A percentile compares a stretch with the other conserved stretches of the same genome.
These are phyloP conservation scores for Coemansia sp. DNA, from an alignment of 192 early-diverging fungal genomes.

Conservation along the genomic window DNA sequence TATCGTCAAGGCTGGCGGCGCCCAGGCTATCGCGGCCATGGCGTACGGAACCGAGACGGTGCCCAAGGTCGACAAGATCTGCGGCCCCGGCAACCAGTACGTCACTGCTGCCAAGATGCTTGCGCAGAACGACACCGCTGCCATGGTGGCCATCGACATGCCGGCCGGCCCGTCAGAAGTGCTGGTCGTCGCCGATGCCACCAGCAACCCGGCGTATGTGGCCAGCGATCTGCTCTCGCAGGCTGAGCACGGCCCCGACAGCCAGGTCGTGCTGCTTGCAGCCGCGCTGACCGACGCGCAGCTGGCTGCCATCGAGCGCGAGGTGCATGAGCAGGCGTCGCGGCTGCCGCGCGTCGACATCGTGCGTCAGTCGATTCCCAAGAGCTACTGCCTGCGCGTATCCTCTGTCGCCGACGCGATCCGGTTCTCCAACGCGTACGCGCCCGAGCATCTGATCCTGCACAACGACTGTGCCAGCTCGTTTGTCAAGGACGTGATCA, in stretches of 20 bases:
- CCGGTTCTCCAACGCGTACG: conserved; percentile 93
- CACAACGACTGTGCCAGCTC: conserved; percentile 76
- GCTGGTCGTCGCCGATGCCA: conserved; percentile 91
- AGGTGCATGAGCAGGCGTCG: conserved; percentile 80
- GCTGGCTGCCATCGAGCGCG: conserved; percentile 71
- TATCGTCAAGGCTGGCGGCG: conserved; percentile 92
- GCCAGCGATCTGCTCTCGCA: conserved; percentile 94
- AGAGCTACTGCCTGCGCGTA: conserved; percentile 77
- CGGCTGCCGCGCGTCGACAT: conserved; percentile 86
- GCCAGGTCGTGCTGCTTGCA: conserved; percentile 92
- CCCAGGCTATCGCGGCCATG: conserved; percentile 97
- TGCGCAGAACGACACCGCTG: conserved; percentile 91
- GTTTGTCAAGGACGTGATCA: conserved; percentile 66
- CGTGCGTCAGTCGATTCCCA: conserved; percentile 83
- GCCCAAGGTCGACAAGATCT: conserved; percentile 99
- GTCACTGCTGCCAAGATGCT: conserved; percentile 99
- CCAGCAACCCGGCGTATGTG: conserved; percentile 85
- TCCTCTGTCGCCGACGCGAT: conserved; percentile 74
- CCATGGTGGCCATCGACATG: conserved; percentile 97
- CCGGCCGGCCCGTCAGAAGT: conserved; percentile 99
- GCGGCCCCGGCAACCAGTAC: conserved; percentile 99
- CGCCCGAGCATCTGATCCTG: conserved; percentile 97
- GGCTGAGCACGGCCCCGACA: conserved; percentile 96
- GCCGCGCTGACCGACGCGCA: conserved; percentile 69
- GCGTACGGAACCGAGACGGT: conserved; percentile 96